Evolutionary conservation across 208 protist species (phyloP).

Genomic region (Trypanosoma boissoni): DNA sequence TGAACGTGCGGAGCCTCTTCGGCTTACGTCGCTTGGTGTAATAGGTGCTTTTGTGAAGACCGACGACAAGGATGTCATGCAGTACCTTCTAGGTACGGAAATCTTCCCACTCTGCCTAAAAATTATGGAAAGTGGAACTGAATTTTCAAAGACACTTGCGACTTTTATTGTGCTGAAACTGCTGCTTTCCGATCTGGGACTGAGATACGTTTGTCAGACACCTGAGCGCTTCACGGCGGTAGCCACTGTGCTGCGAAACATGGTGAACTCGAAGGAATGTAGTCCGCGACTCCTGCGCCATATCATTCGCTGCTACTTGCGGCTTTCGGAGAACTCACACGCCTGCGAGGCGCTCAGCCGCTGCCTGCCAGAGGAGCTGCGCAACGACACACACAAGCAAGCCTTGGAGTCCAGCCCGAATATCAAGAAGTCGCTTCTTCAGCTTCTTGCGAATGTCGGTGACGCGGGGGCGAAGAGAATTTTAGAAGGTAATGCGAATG

Average conservation of each 20-base stretch:
- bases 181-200: constrained; percentile 95
- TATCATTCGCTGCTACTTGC: constrained; percentile 98
- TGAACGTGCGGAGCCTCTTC: constrained; percentile 96
- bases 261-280: constrained; percentile 93
- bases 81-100: constrained; percentile 97
- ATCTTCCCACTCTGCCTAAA: constrained; percentile 99
- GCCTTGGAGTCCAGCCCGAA: constrained; percentile 61
- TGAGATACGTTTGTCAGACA: constrained; percentile 97
- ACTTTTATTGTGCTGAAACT: constrained; percentile 99
- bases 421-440: constrained; percentile 76
- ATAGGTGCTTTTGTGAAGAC: constrained; percentile 98
- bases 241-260: constrained; percentile 92
- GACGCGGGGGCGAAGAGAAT: constrained; percentile 64
- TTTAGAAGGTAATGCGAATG: constrained; percentile 26
- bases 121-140: constrained; percentile 98
- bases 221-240: constrained; percentile 96
- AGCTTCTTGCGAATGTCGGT: constrained; percentile 84
- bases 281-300: constrained; percentile 96
- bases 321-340: constrained; percentile 95
- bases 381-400: constrained; percentile 76
- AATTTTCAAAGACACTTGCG: constrained; percentile 97
- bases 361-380: constrained; percentile 82
- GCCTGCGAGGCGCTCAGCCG: constrained; percentile 68
- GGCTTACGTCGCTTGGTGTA: constrained; percentile 98
- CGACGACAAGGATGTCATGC: constrained; percentile 88